Evolutionary conservation across 345 rosid species (phyloP).

Genomic region (Kernera saxatilis): DNA sequence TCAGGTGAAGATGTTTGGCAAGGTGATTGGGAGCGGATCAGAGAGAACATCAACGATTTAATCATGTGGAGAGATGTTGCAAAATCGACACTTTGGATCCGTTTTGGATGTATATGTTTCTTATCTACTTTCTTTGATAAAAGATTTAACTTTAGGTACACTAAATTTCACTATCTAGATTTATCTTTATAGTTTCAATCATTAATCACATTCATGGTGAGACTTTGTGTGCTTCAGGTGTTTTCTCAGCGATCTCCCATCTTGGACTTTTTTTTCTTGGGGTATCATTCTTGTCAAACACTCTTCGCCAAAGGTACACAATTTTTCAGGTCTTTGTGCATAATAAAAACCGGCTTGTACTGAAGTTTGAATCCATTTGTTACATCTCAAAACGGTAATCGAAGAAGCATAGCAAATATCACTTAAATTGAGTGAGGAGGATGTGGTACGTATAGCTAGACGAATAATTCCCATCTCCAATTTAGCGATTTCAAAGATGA

Average conservation of each 20-base stretch:
- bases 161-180: not conserved
- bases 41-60: conserved; percentile 50
- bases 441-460: conserved; percentile 54
- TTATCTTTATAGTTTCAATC: not conserved
- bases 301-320: conserved; percentile 58
- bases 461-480: conserved; percentile 68
- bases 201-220: not conserved
- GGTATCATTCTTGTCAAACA: conserved; percentile 72
- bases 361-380: conserved; percentile 8
- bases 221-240: conserved; percentile 39
- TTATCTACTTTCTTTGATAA: conserved; percentile 74
- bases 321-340: not conserved
- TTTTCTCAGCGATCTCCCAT: conserved; percentile 63
- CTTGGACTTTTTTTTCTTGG: conserved; percentile 77
- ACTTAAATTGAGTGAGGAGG: conserved; percentile 63
- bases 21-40: conserved; percentile 51
- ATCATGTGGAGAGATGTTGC: conserved; percentile 83
- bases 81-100: conserved; percentile 87
- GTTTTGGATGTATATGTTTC: conserved; percentile 74
- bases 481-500: conserved; percentile 58
- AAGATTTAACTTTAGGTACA: conserved; percentile 69
- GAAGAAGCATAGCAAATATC: conserved; percentile 32
- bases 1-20: conserved; percentile 47
- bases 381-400: conserved; percentile 37
- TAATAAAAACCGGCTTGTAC: not conserved